Conservation (phyloP, 2,329 filamentous ascomycete species). For the Exophiala xenobiotica region DNA sequence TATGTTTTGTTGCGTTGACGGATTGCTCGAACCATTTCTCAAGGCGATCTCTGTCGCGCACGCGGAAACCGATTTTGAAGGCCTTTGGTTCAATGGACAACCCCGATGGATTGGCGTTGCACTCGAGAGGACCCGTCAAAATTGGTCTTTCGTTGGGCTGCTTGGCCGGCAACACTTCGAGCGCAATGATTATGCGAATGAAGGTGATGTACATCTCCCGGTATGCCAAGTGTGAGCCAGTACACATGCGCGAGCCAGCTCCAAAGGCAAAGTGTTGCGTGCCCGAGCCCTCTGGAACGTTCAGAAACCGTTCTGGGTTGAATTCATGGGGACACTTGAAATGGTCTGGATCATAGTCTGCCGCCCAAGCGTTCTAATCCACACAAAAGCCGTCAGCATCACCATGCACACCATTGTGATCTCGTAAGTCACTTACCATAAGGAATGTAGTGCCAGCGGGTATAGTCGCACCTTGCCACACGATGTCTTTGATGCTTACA, state of each 20-base stretch:
- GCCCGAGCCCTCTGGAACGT: slow-evolving; percentile 50
- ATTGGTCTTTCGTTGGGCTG: slow-evolving; percentile 9
- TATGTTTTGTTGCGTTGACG: neutral
- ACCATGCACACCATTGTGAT: no score
- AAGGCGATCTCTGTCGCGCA: slow-evolving; percentile 1
- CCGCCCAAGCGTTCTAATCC: slow-evolving; percentile 66
- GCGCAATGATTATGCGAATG: slow-evolving; percentile 26
- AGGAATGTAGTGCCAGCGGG: slow-evolving; percentile 77
- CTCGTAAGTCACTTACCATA: slow-evolving; percentile 53
- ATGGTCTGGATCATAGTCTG: slow-evolving; percentile 67
- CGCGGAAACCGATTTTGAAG: slow-evolving; percentile 18
- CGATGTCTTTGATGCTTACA: slow-evolving; percentile 68
- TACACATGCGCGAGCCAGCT: slow-evolving; percentile 28
- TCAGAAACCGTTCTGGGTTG: slow-evolving; percentile 67
- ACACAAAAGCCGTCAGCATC: no score
- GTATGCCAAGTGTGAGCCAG: slow-evolving; percentile 30
- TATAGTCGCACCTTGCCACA: slow-evolving; percentile 64
- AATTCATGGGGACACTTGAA: slow-evolving; percentile 65
- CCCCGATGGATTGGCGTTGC: slow-evolving; percentile 25
- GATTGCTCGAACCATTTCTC: slow-evolving; percentile 5
- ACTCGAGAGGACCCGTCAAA: slow-evolving; percentile 29
- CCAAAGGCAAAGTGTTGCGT: slow-evolving; percentile 41
- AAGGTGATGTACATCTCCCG: slow-evolving; percentile 30
- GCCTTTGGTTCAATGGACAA: slow-evolving; percentile 11
- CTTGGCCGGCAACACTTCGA: slow-evolving; percentile 20